Evolutionary conservation across 2,329 filamentous ascomycete species (phyloP).

Genomic region (Botrytis fabae): DNA sequence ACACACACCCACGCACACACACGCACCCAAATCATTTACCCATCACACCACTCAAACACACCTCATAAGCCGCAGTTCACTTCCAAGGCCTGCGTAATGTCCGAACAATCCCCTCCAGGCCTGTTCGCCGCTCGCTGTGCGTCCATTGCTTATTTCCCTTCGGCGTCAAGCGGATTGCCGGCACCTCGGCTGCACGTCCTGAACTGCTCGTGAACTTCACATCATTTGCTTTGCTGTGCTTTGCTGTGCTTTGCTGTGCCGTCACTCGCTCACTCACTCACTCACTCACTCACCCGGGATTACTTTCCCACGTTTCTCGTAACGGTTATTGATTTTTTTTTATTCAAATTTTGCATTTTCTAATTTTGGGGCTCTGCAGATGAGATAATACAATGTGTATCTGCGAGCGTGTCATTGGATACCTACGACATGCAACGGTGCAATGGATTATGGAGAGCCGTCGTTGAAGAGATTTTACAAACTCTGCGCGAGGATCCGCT

Average conservation of each 20-base stretch:
- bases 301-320: not conserved
- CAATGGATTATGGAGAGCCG: not conserved
- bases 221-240: not conserved
- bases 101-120: slow-evolving; percentile 8
- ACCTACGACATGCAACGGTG: not conserved
- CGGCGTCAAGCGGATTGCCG: slow-evolving; percentile 13
- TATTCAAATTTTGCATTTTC: too few species aligned
- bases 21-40: not conserved
- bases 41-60: not conserved
- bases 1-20: too few species aligned
- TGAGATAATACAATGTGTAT: not conserved
- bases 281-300: not conserved
- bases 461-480: slow-evolving; percentile 1
- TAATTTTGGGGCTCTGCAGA: not conserved
- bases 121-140: not conserved
- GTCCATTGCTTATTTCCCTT: not conserved
- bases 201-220: not conserved
- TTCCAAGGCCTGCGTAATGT: not conserved
- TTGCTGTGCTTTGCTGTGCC: not conserved
- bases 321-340: not conserved
- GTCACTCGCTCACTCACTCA: not conserved
- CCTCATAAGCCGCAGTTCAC: not conserved
- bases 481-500: slow-evolving; percentile 4
- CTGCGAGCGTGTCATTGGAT: not conserved
- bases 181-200: slow-evolving; percentile 5